A percentile compares a stretch with the other conserved stretches of the same genome.
Evolutionary conservation across 306 rosid genomes (phyloP).

Genomic region (Biancaea sappan): DNA sequence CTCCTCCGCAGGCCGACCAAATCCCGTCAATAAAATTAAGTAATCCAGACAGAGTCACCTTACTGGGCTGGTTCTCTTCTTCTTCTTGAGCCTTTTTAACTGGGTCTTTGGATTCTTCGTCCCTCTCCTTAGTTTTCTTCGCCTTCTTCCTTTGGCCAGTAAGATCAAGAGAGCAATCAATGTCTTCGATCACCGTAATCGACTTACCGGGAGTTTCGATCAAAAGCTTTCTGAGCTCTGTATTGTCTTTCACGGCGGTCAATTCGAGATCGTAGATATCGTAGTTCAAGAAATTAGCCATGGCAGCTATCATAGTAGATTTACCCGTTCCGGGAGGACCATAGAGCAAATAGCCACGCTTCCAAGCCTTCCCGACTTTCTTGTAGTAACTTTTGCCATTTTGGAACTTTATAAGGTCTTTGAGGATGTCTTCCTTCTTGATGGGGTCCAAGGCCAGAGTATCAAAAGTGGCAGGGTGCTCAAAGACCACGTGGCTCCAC

Average conservation of each 20-base stretch:
- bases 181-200: constrained; percentile 64
- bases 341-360: constrained; percentile 56
- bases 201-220: constrained; percentile 52
- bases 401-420: constrained; percentile 47
- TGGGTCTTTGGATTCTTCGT: constrained; percentile 34
- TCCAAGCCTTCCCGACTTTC: constrained; percentile 71
- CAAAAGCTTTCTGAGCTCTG: constrained; percentile 46
- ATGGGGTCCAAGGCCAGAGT: constrained; percentile 50
- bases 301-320: constrained; percentile 71
- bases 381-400: constrained; percentile 55
- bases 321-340: constrained; percentile 82
- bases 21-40: constrained; percentile 73
- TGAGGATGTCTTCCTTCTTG: constrained; percentile 47
- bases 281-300: constrained; percentile 63
- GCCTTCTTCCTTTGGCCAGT: constrained; percentile 60
- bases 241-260: constrained; percentile 56
- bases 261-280: constrained; percentile 70
- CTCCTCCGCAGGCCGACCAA: constrained; percentile 84
- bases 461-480: constrained; percentile 57
- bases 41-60: constrained; percentile 68
- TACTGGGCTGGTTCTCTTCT: constrained; percentile 34
- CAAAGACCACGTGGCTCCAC: constrained; percentile 58
- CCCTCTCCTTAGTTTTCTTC: constrained; percentile 7
- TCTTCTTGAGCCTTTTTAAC: constrained; percentile 11
- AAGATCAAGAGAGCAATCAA: constrained; percentile 74